phyloP scores from a whole-genome alignment of 495 filamentous ascomycete species.

The Daldinia grandis region DNA sequence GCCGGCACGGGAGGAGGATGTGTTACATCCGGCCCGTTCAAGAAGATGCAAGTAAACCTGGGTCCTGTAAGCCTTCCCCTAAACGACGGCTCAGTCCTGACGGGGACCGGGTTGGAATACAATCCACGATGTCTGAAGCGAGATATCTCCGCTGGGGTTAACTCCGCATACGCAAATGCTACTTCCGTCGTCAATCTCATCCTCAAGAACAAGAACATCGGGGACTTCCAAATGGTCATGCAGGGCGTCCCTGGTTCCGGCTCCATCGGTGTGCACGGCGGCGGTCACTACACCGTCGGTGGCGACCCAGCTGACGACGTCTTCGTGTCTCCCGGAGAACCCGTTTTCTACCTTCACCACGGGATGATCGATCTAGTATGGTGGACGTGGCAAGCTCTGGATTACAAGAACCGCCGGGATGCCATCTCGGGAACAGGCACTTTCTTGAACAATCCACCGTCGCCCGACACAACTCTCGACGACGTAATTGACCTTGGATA shows the following conservation, averaged over 20 bases:
- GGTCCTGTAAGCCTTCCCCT: conserved; percentile 57
- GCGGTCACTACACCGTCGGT: conserved; percentile 70
- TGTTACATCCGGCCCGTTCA: conserved; percentile 67
- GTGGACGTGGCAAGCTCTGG: conserved; percentile 75
- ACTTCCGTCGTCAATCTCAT: conserved; percentile 59
- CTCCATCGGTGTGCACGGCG: conserved; percentile 66
- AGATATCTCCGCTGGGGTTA: conserved; percentile 63
- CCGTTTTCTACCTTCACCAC: conserved; percentile 72
- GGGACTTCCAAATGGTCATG: conserved; percentile 61
- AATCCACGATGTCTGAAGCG: conserved; percentile 74
- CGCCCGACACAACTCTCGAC: conserved; percentile 50
- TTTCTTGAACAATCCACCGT: conserved; percentile 59
- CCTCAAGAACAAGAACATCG: conserved; percentile 53
- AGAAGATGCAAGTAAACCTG: conserved; percentile 58
- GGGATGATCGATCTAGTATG: conserved; percentile 52
- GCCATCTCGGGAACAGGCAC: conserved; percentile 63
- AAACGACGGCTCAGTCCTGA: conserved; percentile 40
- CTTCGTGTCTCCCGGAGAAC: conserved; percentile 69
- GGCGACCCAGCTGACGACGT: conserved; percentile 67
- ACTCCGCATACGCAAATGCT: conserved; percentile 59
- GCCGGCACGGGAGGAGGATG: conserved; percentile 71
- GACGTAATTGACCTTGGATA: conserved; percentile 56
- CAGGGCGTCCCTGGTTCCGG: conserved; percentile 59
- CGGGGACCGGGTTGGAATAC: conserved; percentile 41
- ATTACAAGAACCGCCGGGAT: conserved; percentile 54